Evolutionary conservation across 352 stramenopile genomes (phyloP).

Genomic region (Phytophthora hibernalis): DNA sequence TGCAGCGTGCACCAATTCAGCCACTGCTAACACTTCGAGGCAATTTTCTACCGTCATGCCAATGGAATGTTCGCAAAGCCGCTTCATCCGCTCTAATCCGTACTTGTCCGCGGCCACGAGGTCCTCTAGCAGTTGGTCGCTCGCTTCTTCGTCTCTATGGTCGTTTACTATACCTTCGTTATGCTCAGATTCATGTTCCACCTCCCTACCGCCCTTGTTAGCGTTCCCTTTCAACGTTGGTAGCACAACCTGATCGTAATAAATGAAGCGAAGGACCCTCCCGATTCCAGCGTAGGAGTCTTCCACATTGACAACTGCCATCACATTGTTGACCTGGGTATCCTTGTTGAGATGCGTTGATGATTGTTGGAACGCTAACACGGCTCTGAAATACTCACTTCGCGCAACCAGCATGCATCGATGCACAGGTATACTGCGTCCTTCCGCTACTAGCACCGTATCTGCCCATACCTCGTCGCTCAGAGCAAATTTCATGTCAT

Average conservation of each 20-base stretch:
- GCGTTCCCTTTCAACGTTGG: not conserved
- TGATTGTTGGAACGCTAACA: constrained; percentile 49
- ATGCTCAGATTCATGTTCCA: constrained; percentile 9
- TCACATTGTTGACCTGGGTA: not conserved
- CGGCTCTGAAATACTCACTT: constrained; percentile 74
- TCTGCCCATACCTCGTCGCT: constrained; percentile 60
- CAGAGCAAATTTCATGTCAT: constrained; percentile 59
- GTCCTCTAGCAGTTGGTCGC: constrained; percentile 70
- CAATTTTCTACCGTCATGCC: constrained; percentile 54
- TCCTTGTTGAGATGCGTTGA: not conserved
- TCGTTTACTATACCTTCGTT: not conserved
- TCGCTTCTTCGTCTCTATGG: constrained; percentile 8
- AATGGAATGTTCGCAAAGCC: constrained; percentile 63
- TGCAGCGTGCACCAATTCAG: constrained; percentile 61
- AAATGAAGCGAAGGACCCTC: constrained; percentile 79
- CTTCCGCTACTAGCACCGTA: constrained; percentile 58
- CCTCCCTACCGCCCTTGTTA: not conserved
- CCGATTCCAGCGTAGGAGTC: constrained; percentile 57
- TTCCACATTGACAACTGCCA: constrained; percentile 54
- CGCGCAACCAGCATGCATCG: constrained; percentile 66
- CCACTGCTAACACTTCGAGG: constrained; percentile 66
- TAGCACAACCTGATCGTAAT: constrained; percentile 57
- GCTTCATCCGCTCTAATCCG: constrained; percentile 74
- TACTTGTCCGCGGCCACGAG: constrained; percentile 80
- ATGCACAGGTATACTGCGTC: constrained; percentile 53